phyloP scores from a whole-genome alignment of 805 yeast genomes.

The Zygosaccharomyces lentus region DNA sequence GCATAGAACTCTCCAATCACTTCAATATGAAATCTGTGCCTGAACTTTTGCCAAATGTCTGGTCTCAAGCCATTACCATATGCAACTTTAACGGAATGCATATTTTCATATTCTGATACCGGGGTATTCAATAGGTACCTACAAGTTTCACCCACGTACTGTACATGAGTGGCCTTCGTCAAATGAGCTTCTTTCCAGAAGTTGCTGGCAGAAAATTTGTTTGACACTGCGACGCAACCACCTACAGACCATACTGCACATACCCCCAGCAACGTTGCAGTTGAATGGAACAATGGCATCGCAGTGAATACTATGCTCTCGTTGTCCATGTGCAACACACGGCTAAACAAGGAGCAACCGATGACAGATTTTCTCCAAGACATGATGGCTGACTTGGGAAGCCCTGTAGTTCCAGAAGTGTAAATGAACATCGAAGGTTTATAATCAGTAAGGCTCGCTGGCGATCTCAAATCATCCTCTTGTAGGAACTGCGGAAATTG shows the following conservation, averaged over 20 bases:
- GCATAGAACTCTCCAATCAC: conserved; percentile 90
- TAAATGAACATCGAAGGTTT: conserved; percentile 70
- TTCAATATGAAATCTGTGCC: conserved; percentile 65
- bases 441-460: conserved; percentile 47
- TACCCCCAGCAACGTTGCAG: conserved; percentile 84
- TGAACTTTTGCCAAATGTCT: conserved; percentile 83
- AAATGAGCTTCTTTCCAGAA: conserved; percentile 87
- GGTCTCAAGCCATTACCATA: conserved; percentile 88
- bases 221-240: conserved; percentile 71
- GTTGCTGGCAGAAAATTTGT: conserved; percentile 74
- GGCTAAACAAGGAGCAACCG: conserved; percentile 68
- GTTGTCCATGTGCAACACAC: conserved; percentile 54
- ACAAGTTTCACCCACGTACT: conserved; percentile 94
- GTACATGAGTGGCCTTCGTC: conserved; percentile 71
- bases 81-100: conserved; percentile 63
- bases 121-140: conserved; percentile 72
- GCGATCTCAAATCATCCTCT: conserved; percentile 53
- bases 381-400: conserved; percentile 91
- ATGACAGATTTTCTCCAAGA: conserved; percentile 80
- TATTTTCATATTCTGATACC: conserved; percentile 58
- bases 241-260: conserved; percentile 65
- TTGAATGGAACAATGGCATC: conserved; percentile 94
- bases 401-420: conserved; percentile 93
- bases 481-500: conserved; percentile 50
- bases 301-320: conserved; percentile 71